Evolutionary conservation across 2,329 filamentous ascomycete species (phyloP).

Genomic region (Paradendryphiella salina): DNA sequence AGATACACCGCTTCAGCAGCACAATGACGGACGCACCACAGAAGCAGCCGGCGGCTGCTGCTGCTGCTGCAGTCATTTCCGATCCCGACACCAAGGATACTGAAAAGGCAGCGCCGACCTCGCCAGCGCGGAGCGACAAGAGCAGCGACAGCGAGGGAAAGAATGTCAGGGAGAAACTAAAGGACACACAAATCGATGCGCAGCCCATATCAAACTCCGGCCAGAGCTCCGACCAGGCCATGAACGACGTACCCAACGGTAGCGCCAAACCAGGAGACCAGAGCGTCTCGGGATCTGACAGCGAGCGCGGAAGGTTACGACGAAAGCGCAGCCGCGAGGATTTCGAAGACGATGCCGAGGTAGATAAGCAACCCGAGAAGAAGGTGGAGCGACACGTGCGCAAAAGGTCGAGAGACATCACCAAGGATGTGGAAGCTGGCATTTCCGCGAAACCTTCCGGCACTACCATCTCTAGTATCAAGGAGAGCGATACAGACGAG

Average conservation of each 20-base stretch:
- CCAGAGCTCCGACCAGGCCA: constrained; percentile 22
- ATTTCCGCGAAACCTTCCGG: constrained; percentile 41
- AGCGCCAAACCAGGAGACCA: constrained; percentile 24
- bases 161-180: constrained; percentile 63
- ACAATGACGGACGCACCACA: constrained; percentile 34
- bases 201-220: constrained; percentile 26
- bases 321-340: constrained; percentile 54
- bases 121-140: constrained; percentile 47
- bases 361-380: constrained; percentile 39
- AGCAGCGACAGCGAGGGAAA: constrained; percentile 56
- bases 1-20: constrained; percentile 2
- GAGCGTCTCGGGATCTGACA: constrained; percentile 42
- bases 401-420: constrained; percentile 54
- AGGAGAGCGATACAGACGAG: constrained; percentile 38
- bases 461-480: constrained; percentile 33
- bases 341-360: constrained; percentile 45
- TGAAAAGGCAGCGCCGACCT: constrained; percentile 24
- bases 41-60: constrained; percentile 21
- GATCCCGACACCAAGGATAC: constrained; percentile 16
- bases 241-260: constrained; percentile 35
- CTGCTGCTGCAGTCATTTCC: constrained; percentile 12
- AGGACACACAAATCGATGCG: constrained; percentile 62
- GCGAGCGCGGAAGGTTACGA: constrained; percentile 46
- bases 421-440: constrained; percentile 25
- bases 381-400: constrained; percentile 48